Evolutionary conservation across 768 basidiomycete species (phyloP).

Genomic region (Pseudohyphozyma bogoriensis): DNA sequence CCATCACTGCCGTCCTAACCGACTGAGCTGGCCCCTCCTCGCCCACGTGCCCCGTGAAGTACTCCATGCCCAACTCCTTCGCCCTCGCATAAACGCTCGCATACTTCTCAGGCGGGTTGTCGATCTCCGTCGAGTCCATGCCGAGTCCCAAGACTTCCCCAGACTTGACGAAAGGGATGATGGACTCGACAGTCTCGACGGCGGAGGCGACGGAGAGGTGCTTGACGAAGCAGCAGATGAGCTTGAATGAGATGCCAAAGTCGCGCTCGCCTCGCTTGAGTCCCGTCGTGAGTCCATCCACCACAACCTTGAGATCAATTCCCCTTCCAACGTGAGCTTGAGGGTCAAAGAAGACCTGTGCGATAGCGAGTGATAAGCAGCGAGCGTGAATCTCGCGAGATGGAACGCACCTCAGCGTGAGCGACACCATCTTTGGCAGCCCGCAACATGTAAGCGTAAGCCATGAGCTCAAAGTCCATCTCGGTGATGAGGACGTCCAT

Average conservation of each 20-base stretch:
- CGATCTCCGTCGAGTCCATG: not conserved
- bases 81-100: slow-evolving; percentile 19
- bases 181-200: slow-evolving; percentile 11
- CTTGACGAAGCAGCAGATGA: slow-evolving; percentile 29
- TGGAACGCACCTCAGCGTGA: slow-evolving; percentile 24
- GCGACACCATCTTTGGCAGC: slow-evolving; percentile 15
- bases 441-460: slow-evolving; percentile 25
- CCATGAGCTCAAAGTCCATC: slow-evolving; percentile 25
- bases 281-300: slow-evolving; percentile 26
- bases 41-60: slow-evolving; percentile 30
- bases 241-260: slow-evolving; percentile 25
- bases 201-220: slow-evolving; percentile 19
- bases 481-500: slow-evolving; percentile 27
- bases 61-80: slow-evolving; percentile 15
- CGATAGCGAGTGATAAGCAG: not conserved
- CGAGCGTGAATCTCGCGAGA: not conserved
- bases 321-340: slow-evolving; percentile 29
- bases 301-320: slow-evolving; percentile 18
- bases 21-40: slow-evolving; percentile 30
- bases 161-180: slow-evolving; percentile 17
- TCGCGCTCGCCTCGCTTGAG: slow-evolving; percentile 21
- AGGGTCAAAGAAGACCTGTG: slow-evolving; percentile 15
- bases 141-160: slow-evolving; percentile 28
- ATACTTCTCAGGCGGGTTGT: slow-evolving; percentile 24
- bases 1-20: slow-evolving; percentile 16